Evolutionary conservation across 768 basidiomycete genomes (phyloP).

Genomic region (Naganishia friedmannii): DNA sequence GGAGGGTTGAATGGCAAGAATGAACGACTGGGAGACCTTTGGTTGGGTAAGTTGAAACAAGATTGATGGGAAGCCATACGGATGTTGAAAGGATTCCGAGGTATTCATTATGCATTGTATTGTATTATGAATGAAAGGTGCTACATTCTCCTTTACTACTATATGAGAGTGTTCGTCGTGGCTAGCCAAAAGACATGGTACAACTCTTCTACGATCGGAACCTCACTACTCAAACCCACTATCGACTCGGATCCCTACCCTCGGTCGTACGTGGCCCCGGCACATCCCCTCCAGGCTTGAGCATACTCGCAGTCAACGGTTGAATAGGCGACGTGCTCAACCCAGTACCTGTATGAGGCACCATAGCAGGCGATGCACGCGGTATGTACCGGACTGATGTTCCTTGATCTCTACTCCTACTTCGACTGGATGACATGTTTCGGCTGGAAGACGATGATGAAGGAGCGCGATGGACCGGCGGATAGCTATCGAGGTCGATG

Average conservation of each 20-base stretch:
- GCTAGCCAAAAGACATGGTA: background rate
- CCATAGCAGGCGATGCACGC: background rate
- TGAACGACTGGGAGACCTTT: slow-evolving; percentile 55
- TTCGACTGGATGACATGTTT: slow-evolving; percentile 2
- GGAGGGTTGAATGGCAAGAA: slow-evolving; percentile 56
- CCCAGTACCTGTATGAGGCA: background rate
- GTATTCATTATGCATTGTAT: too few relatives aligned
- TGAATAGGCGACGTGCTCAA: slow-evolving; percentile 4
- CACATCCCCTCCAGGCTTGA: slow-evolving; percentile 2
- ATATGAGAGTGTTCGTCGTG: background rate
- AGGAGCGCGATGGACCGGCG: background rate
- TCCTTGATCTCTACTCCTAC: slow-evolving; percentile 4
- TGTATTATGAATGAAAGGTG: background rate
- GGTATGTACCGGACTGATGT: background rate
- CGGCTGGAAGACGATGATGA: background rate
- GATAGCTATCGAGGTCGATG: background rate
- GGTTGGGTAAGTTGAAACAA: slow-evolving; percentile 39
- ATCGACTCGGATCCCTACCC: background rate
- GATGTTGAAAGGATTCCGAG: too few relatives aligned
- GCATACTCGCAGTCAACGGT: background rate
- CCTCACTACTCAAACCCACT: background rate
- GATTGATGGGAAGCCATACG: too few relatives aligned
- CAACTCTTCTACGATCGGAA: background rate
- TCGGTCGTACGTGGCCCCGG: background rate
- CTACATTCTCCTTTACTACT: background rate